phyloP scores from a whole-genome alignment of 352 stramenopile genomes.

The Phytopythium oedochilum region DNA sequence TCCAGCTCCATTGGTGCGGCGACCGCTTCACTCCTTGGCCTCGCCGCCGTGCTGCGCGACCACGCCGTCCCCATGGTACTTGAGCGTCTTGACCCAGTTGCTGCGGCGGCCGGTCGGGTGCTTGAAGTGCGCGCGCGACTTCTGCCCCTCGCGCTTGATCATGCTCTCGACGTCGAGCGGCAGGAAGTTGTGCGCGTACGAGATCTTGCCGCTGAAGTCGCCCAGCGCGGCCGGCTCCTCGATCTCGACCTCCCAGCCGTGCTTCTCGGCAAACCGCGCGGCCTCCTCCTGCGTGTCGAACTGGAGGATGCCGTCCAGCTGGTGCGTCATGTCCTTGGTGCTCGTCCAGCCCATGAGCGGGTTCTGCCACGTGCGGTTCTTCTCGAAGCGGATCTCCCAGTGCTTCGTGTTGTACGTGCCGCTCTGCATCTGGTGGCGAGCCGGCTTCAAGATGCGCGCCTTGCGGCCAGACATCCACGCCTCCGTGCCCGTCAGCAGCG shows the following conservation, averaged over 20 bases:
- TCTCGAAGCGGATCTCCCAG: slow-evolving; percentile 82
- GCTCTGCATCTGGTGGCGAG: slow-evolving; percentile 85
- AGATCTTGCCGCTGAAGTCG: slow-evolving; percentile 74
- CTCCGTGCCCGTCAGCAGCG: slow-evolving; percentile 59
- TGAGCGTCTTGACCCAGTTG: slow-evolving; percentile 88
- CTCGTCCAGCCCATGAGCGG: slow-evolving; percentile 94
- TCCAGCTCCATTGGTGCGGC: no score
- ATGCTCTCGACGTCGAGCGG: slow-evolving; percentile 62
- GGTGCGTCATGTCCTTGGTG: slow-evolving; percentile 84
- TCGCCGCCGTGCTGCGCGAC: slow-evolving; percentile 78
- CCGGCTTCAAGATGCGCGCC: slow-evolving; percentile 66
- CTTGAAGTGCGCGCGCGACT: slow-evolving; percentile 67
- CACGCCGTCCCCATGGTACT: slow-evolving; percentile 80
- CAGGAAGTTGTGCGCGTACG: slow-evolving; percentile 88
- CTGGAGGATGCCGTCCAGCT: slow-evolving; percentile 55
- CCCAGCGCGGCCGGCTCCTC: slow-evolving; percentile 64
- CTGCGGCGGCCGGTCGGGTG: slow-evolving; percentile 69
- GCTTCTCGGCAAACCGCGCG: slow-evolving; percentile 74
- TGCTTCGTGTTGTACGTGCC: slow-evolving; percentile 76
- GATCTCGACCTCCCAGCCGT: slow-evolving; percentile 85
- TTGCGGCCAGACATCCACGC: slow-evolving; percentile 65
- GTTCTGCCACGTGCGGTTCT: slow-evolving; percentile 86
- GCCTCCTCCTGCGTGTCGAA: slow-evolving; percentile 89
- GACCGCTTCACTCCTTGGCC: slow-evolving; percentile 70
- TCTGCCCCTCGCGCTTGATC: slow-evolving; percentile 81